Evolutionary conservation across 768 basidiomycete genomes (phyloP), one percentile per base, ranked within the genome.

Genomic region (Russula sp.): DNA sequence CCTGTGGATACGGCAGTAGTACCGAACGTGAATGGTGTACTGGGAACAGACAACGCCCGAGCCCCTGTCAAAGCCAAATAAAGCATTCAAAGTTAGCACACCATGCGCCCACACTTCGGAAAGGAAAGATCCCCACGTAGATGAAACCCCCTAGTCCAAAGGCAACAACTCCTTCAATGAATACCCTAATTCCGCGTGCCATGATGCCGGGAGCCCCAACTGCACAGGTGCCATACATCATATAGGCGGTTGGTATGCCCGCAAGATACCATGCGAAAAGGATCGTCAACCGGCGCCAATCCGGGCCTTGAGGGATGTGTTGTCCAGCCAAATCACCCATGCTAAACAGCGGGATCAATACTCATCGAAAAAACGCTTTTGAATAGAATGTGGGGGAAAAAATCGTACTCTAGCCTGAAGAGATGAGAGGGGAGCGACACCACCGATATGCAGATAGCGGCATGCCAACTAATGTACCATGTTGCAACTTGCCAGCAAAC

Each of bases 401-500:
- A 13, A 5, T 13, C 60, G 42, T 16, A 65, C 64, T 46, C 59
- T 28, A 61, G 40, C 28, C 11, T 57, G 40, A 65, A 65, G 0
- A 65, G 50, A 9, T 24, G 55, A n/a, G 64, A 65, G 1, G 64
- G 64, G 40, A 65, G 64, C 3, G 59, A 46, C 1, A 65, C 54
- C 2, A 65, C 55, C 7, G 64, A 65, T 3, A 65, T 7, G 24
- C 64, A 65, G 2, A 65, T 65, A 0, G 40, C 64, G 0, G 32
- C 26, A 11, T 64, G 65, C 65, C 65, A 66, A 13, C 36, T 59
- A 6, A 66, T 64, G 51, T 63, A 63, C 65, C 65, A 66, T 2
- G 51, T 59, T 8, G 62, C 65, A 11, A 66, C 20, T 8, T 51
- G 62, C 62, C 62, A 64, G 5, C 65, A 66, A 4, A 64, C 1